A percentile compares a stretch with the other conserved stretches of the same genome.
Evolutionary conservation across 495 filamentous ascomycete species (phyloP).

Genomic region (Immersiella caudata): DNA sequence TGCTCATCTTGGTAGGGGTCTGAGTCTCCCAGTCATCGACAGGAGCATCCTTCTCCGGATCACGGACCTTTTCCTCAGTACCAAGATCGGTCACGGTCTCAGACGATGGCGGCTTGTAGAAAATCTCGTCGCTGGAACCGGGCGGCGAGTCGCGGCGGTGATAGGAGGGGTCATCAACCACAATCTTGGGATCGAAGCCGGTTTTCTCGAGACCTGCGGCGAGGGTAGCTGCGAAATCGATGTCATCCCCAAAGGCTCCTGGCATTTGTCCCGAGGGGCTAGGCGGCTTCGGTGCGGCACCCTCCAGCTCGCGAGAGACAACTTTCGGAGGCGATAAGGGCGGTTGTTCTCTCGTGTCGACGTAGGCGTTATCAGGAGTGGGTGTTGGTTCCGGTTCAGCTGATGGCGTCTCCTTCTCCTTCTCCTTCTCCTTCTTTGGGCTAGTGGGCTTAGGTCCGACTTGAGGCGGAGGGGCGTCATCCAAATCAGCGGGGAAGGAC

Average conservation of each 20-base stretch:
- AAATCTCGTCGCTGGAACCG: constrained; percentile 55
- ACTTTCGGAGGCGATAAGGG: constrained; percentile 7
- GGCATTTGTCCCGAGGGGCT: constrained; percentile 46
- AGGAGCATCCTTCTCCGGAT: constrained; percentile 20
- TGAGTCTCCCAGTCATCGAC: constrained; percentile 20
- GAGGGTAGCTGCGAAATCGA: constrained; percentile 70
- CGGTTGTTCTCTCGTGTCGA: constrained; percentile 1
- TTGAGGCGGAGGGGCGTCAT: constrained; percentile 31
- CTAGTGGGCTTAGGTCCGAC: constrained; percentile 41
- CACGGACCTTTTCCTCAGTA: constrained; percentile 18
- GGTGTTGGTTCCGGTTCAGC: constrained; percentile 14
- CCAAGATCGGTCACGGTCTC: constrained; percentile 47
- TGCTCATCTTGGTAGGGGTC: constrained; percentile 20
- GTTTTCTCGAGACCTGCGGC: constrained; percentile 68
- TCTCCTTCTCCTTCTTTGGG: constrained; percentile 11
- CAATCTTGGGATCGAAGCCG: constrained; percentile 72
- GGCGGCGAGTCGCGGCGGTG: constrained; percentile 67
- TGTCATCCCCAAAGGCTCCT: constrained; percentile 59
- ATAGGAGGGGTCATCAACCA: constrained; percentile 66
- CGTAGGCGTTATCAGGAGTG: constrained; percentile 3
- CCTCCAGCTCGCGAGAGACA: constrained; percentile 25
- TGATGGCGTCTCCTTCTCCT: not conserved
- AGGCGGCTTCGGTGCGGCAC: constrained; percentile 40
- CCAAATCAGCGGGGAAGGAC: constrained; percentile 20
- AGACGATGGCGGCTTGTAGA: constrained; percentile 50